Conservation (phyloP, 73 alveolate species). For the Tetrahymena malaccensis region DNA sequence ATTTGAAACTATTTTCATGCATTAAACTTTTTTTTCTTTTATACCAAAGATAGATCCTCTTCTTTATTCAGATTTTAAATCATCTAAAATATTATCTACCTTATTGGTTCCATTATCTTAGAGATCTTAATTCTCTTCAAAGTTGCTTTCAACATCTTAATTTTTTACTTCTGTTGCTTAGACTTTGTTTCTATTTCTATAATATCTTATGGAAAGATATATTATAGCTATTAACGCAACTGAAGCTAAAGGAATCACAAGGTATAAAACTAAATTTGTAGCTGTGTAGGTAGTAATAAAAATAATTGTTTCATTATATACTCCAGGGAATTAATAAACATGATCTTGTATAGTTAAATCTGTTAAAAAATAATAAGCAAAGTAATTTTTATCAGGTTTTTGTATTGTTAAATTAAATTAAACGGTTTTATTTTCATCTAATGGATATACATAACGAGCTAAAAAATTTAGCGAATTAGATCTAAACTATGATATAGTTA, state of each 20-base stretch:
- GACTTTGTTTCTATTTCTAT: not conserved
- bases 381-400: not conserved
- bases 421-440: not conserved
- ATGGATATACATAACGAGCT: not conserved
- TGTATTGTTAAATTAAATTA: not conserved
- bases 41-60: not conserved
- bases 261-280: not conserved
- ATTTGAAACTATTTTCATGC: not conserved
- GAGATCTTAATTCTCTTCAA: not conserved
- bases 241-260: not conserved
- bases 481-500: not conserved
- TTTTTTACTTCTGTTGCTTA: not conserved
- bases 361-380: not conserved
- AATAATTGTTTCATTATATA: not conserved
- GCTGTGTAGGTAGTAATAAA: not conserved
- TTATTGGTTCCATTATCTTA: not conserved
- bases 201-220: not conserved
- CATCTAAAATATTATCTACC: not conserved
- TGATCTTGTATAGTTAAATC: not conserved
- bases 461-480: not conserved
- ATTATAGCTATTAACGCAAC: not conserved
- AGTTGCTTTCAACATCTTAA: not conserved
- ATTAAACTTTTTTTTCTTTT: not conserved
- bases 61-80: not conserved
- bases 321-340: not conserved